Base-by-base conservation (phyloP, 2,329 filamentous ascomycete genomes). In the Fusarium irregulare region DNA sequence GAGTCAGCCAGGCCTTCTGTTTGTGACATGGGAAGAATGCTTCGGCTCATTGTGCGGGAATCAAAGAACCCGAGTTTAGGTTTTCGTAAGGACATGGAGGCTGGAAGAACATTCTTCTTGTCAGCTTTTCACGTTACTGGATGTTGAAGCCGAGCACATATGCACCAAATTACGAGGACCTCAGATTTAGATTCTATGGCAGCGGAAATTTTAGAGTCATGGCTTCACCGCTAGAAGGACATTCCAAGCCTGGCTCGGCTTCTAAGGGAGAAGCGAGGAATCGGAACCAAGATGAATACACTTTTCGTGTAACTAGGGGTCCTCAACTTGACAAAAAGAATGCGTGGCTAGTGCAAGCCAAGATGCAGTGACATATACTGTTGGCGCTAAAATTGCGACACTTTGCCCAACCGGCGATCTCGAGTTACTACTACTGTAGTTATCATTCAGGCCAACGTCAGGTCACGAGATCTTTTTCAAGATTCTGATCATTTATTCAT, bases 341-440 rank as follows among this genome's bases (percentile, higher is more conserved):
- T 58, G 50, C 46, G 44, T 50, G 56, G 60, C 64, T 72, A 72
- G 64, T 51, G 70, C 66, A 71, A 47, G 70, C 64, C 62, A 66
- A 64, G 51, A 57, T 40, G 40, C 54, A 68, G 56, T 64, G 55
- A 61, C 66, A 71, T 53, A 42, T 67, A 56, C 46, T 56, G 42
- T 20, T 61, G 66, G 40, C 70, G 56, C 70, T 73, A 73, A 71
- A 68, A 66, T 65, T 54, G 59, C 62, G 66, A 59, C 62, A 64
- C 50, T 42, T 56, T 48, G n/a, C 41, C 51, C 37, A 65, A 57
- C 34, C 27, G 27, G 30, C 37, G 25, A 47, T 46, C 42, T 61
- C 18, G n/a, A 51, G 25, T 45, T 47, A 30, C 28, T 47, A 30
- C 28, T 30, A 42, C 27, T 34, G n/a, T n/a, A 18, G 21, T 21